phyloP scores from a whole-genome alignment of 192 early-diverging fungal species.

The Pilaira anomala region DNA sequence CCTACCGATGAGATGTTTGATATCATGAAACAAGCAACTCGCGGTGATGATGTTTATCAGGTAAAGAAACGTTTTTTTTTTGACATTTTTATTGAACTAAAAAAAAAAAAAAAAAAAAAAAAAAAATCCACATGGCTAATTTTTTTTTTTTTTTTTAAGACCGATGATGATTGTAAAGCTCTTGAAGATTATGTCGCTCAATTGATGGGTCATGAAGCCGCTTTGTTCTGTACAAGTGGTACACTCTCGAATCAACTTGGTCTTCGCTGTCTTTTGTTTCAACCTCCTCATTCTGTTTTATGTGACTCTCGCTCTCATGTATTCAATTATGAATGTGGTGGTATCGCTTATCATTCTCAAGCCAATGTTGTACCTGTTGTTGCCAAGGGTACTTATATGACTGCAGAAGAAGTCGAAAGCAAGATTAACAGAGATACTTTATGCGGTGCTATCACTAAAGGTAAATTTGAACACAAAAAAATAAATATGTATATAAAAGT shows the following conservation, averaged over 20 bases:
- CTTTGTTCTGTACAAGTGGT: slow-evolving; percentile 75
- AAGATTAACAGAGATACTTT: slow-evolving; percentile 43
- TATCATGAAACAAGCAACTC: slow-evolving; percentile 51
- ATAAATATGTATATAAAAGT: neutral
- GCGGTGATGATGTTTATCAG: slow-evolving; percentile 58
- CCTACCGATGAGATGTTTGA: slow-evolving; percentile 65
- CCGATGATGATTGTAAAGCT: slow-evolving; percentile 8
- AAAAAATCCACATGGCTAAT: too few species aligned
- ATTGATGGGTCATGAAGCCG: slow-evolving; percentile 77
- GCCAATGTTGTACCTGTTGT: slow-evolving; percentile 65
- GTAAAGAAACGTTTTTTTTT: slow-evolving; percentile 18
- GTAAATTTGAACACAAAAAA: neutral
- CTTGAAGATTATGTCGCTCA: slow-evolving; percentile 67
- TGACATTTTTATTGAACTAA: neutral
- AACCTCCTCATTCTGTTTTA: slow-evolving; percentile 78
- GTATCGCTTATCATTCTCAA: slow-evolving; percentile 75
- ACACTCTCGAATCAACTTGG: slow-evolving; percentile 87
- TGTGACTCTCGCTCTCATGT: slow-evolving; percentile 78
- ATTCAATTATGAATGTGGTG: slow-evolving; percentile 75
- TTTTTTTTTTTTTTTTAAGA: too few species aligned
- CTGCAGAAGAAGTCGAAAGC: slow-evolving; percentile 55
- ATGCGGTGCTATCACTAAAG: slow-evolving; percentile 61
- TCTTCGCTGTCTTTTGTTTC: slow-evolving; percentile 65
- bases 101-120: too few species aligned
- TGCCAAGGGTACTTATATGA: slow-evolving; percentile 60